Evolutionary conservation across 1,139 yeast genomes (phyloP).

Genomic region (Candida dubliniensis): DNA sequence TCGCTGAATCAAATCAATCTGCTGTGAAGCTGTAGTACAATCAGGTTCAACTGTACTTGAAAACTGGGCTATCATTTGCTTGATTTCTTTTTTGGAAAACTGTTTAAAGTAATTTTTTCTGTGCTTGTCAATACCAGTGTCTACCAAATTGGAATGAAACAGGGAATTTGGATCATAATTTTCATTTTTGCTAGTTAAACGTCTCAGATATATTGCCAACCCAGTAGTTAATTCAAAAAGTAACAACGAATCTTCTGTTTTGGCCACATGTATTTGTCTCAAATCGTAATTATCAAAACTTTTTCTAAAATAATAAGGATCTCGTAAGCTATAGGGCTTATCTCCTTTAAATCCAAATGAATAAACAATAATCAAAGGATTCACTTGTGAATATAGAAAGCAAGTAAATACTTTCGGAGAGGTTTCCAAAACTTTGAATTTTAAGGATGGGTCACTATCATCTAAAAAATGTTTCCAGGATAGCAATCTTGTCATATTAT

Average conservation of each 20-base stretch:
- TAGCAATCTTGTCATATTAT: slow-evolving; percentile 39
- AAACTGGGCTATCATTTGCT: background rate
- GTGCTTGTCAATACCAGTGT: background rate
- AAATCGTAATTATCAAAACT: slow-evolving; percentile 7
- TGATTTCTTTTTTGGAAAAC: slow-evolving; percentile 9
- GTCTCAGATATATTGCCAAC: slow-evolving; percentile 7
- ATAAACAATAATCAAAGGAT: slow-evolving; percentile 42
- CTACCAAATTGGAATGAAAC: background rate
- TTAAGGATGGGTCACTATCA: slow-evolving; percentile 56
- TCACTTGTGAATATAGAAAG: slow-evolving; percentile 40
- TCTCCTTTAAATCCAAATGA: slow-evolving; percentile 43
- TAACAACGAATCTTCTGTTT: background rate
- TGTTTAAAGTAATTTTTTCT: slow-evolving; percentile 5
- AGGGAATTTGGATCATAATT: background rate
- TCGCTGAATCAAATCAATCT: slow-evolving; percentile 8
- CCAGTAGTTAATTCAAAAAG: slow-evolving; percentile 8
- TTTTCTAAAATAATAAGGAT: slow-evolving; percentile 24
- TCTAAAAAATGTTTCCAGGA: slow-evolving; percentile 72
- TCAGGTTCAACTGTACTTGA: background rate
- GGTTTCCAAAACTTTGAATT: slow-evolving; percentile 29
- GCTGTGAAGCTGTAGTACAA: slow-evolving; percentile 5
- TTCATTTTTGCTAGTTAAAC: background rate
- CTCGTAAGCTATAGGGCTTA: slow-evolving; percentile 30
- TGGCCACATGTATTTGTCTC: slow-evolving; percentile 11
- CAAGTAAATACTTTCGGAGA: slow-evolving; percentile 29